phyloP scores from a whole-genome alignment of 2,329 filamentous ascomycete genomes.

The Chalaropsis ovoidea region DNA sequence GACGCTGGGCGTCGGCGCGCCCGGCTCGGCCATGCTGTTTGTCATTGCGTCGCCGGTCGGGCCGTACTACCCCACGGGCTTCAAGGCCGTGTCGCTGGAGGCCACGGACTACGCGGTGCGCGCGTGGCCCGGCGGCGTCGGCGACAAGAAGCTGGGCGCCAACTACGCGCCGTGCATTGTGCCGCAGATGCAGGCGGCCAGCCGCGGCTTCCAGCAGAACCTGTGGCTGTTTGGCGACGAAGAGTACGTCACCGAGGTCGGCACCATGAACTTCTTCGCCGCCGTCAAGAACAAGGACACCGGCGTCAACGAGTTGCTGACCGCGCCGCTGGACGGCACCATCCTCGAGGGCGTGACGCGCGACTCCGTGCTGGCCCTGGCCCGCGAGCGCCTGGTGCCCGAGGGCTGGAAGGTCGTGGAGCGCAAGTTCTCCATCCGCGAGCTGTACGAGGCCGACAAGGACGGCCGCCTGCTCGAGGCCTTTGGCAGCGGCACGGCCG shows the following conservation, averaged over 20 bases:
- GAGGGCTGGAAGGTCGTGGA: slow-evolving; percentile 84
- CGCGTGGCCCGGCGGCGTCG: slow-evolving; percentile 94
- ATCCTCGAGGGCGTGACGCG: slow-evolving; percentile 92
- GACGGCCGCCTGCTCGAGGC: slow-evolving; percentile 86
- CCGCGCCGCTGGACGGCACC: slow-evolving; percentile 91
- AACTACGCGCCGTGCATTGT: slow-evolving; percentile 99
- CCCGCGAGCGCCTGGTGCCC: slow-evolving; percentile 68
- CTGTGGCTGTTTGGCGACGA: slow-evolving; percentile 95
- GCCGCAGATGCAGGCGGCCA: slow-evolving; percentile 86
- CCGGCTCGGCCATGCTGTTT: slow-evolving; percentile 81
- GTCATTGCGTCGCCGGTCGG: slow-evolving; percentile 94
- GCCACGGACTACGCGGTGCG: slow-evolving; percentile 94
- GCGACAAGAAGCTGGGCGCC: slow-evolving; percentile 95
- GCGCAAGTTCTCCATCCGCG: slow-evolving; percentile 84
- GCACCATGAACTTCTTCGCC: slow-evolving; percentile 97
- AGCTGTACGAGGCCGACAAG: slow-evolving; percentile 67
- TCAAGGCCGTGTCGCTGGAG: slow-evolving; percentile 93
- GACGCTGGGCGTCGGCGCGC: slow-evolving; percentile 86
- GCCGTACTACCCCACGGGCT: slow-evolving; percentile 95
- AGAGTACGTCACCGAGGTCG: slow-evolving; percentile 92
- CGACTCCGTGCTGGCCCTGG: slow-evolving; percentile 80
- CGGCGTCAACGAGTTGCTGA: slow-evolving; percentile 83
- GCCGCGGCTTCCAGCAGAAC: slow-evolving; percentile 93
- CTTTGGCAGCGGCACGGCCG: slow-evolving; percentile 88
- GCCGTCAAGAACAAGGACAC: slow-evolving; percentile 77